Base-by-base conservation (phyloP, 2,329 filamentous ascomycete genomes). In the Rasamsonia emersonii region DNA sequence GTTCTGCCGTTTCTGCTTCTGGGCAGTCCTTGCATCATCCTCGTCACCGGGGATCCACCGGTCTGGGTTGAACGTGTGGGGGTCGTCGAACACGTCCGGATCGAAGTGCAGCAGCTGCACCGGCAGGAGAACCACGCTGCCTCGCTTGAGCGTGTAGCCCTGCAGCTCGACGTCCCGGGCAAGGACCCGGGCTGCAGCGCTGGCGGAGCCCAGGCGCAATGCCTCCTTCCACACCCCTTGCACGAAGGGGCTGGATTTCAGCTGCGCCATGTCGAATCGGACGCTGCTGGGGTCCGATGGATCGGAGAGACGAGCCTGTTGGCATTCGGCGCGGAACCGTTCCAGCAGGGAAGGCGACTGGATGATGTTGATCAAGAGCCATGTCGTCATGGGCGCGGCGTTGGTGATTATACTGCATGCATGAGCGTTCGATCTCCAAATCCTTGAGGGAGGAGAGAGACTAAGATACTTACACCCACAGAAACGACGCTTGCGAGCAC, bases 151-250 rank as follows among this genome's bases (percentile, higher is more conserved):
- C 5, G 16, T 23, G 18, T 34, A 38, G 3, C 36, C 36, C 11
- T 38, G 23, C n/a, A 35, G 10, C 17, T 38, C 36, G 3, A 33
- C 29, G 16, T 38, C 31, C 13, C 25, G 27, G 18, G 32, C 29
- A 1, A 38, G 21, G 9, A 38, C 36, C n/a, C 36, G 15, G 5
- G 36, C 36, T 27, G 29, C 28, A 9, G 36, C 31, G 15, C 32
- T 38, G 6, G 32, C 27, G 5, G 30, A 28, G 4, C 36, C 36
- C n/a, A 38, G 18, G 10, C 36, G 19, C 2, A 38, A 19, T 9
- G 36, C 32, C 16, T 38, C 32, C 25, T 38, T 38, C 36, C 36
- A 38, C n/a, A 38, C 24, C 9, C 36, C 36, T 35, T 38, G 36
- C 5, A 38, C 20, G 8, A 35, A 35, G 8, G 31, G 32, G 3